These are phyloP conservation scores for Saturnispora sekii DNA, from an alignment of 805 yeast species.

Conservation along the genomic window DNA sequence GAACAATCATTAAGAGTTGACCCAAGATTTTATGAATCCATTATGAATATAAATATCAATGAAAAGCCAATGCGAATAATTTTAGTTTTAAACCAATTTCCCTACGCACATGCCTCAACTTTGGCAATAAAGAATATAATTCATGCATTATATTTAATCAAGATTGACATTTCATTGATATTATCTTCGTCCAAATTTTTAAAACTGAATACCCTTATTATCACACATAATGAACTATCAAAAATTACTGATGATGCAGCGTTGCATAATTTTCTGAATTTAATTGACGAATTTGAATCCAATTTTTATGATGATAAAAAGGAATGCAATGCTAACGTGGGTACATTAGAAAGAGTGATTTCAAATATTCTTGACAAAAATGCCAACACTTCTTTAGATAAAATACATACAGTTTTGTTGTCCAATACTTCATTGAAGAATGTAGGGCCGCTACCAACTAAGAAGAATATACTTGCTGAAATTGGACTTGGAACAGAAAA, in stretches of 20 bases:
- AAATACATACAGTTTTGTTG: conserved; percentile 18
- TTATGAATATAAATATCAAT: conserved; percentile 18
- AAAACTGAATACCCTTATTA: conserved; percentile 9
- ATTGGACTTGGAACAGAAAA: conserved; percentile 14
- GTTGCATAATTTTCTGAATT: conserved; percentile 7
- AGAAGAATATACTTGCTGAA: conserved; percentile 21
- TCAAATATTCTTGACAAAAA: background rate
- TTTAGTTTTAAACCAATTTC: conserved; percentile 22
- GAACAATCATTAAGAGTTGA: conserved; percentile 18
- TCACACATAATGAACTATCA: conserved; percentile 11
- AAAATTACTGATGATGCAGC: conserved; percentile 8
- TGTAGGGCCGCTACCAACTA: conserved; percentile 13
- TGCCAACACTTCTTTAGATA: conserved; percentile 5
- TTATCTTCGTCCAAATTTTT: conserved; percentile 17
- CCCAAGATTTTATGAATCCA: conserved; percentile 23
- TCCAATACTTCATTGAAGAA: conserved; percentile 18
- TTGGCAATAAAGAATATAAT: conserved; percentile 23
- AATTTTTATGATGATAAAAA: background rate
- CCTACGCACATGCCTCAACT: conserved; percentile 15
- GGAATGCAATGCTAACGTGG: background rate
- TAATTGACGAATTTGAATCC: conserved; percentile 15
- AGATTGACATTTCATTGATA: conserved; percentile 20
- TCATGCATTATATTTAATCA: conserved; percentile 21
- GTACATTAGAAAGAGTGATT: background rate
- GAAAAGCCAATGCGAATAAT: conserved; percentile 22